A percentile compares a stretch with the other conserved stretches of the same genome.
These are phyloP conservation scores for Podaxis pistillaris DNA, from an alignment of 768 basidiomycete genomes.

Conservation along the genomic window DNA sequence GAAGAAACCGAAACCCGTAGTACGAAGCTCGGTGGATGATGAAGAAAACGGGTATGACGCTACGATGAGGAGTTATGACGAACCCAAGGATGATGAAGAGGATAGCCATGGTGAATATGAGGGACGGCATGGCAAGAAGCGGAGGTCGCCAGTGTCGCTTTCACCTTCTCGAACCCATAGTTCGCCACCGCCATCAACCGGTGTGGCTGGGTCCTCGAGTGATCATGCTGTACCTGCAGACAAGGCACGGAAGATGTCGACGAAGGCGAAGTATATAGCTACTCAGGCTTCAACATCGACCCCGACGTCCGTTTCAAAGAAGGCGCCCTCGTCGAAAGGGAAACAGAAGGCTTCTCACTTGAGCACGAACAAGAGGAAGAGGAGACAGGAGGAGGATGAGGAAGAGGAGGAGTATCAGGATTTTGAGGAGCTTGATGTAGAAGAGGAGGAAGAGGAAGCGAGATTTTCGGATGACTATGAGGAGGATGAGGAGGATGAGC, in stretches of 20 bases:
- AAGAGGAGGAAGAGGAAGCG: slow-evolving; percentile 25
- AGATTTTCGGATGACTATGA: slow-evolving; percentile 18
- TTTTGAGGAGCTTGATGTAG: slow-evolving; percentile 23
- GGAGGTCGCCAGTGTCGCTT: background rate
- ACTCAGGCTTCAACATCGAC: background rate
- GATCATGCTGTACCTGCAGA: background rate
- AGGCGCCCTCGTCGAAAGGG: slow-evolving; percentile 19
- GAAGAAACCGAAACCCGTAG: background rate
- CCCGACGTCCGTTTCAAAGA: background rate
- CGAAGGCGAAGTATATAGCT: background rate
- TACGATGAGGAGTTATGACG: background rate
- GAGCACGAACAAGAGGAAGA: slow-evolving; percentile 23
- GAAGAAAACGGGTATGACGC: background rate
- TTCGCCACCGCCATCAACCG: background rate
- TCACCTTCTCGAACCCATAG: background rate
- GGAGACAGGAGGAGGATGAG: slow-evolving; percentile 8
- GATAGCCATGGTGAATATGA: background rate
- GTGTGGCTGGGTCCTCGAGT: background rate
- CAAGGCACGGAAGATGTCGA: background rate
- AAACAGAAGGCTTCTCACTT: slow-evolving; percentile 20
- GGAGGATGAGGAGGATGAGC: slow-evolving; percentile 22
- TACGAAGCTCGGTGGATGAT: background rate
- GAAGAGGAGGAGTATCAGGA: slow-evolving; percentile 21
- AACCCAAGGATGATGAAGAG: background rate
- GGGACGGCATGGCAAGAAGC: background rate